Evolutionary conservation across 768 basidiomycete genomes (phyloP).

Genomic region (Mrakia frigida): DNA sequence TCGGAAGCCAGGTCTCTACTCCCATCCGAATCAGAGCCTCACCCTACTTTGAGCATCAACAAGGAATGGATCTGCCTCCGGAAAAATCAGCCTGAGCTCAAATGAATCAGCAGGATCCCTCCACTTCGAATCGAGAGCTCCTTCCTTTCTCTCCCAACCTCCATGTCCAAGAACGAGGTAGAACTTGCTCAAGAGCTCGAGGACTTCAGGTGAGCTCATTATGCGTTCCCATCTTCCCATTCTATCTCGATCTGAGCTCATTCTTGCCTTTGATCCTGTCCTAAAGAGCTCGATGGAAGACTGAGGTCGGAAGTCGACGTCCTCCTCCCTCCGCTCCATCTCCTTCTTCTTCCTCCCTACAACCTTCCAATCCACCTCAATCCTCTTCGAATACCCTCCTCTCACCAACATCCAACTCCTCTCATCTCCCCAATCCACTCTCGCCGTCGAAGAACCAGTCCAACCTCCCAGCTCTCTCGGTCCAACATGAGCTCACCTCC

Average conservation of each 20-base stretch:
- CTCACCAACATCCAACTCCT: not conserved
- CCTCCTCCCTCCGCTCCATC: not conserved
- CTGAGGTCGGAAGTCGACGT: not conserved
- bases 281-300: constrained; percentile 6
- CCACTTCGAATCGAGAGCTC: constrained; percentile 1
- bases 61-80: too few species aligned
- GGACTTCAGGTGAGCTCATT: not conserved
- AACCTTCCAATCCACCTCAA: not conserved
- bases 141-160: not conserved
- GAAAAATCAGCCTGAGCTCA: too few species aligned
- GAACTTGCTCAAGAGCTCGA: constrained; percentile 8
- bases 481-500: not conserved
- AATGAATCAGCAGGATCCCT: not conserved
- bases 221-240: not conserved
- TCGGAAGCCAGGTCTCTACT: too few species aligned
- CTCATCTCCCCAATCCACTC: not conserved
- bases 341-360: not conserved
- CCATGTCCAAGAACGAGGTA: not conserved
- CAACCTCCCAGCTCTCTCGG: not conserved
- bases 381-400: not conserved
- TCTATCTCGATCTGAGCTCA: not conserved
- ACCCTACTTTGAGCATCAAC: too few species aligned
- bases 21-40: too few species aligned
- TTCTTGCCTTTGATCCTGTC: not conserved
- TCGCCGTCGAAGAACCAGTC: not conserved